phyloP scores from a whole-genome alignment of 2,329 filamentous ascomycete species.

The Alternaria conjuncta region DNA sequence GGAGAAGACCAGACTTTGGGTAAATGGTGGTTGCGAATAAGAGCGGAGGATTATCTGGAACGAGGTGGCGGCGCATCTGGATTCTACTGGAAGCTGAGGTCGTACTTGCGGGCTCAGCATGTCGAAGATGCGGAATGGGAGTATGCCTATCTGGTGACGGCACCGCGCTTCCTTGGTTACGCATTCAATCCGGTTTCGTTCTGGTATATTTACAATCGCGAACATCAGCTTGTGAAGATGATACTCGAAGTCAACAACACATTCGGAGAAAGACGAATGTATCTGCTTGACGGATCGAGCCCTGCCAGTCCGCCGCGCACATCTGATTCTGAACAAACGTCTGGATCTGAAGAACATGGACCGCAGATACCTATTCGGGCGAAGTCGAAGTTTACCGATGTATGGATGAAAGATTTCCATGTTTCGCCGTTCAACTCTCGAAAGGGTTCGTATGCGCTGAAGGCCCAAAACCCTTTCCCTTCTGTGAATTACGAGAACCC shows the following conservation, averaged over 20 bases:
- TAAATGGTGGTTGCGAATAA: constrained; percentile 64
- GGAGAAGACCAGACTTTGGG: constrained; percentile 38
- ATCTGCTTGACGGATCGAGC: constrained; percentile 59
- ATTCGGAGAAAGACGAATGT: constrained; percentile 73
- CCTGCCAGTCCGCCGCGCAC: constrained; percentile 37
- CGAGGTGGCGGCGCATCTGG: constrained; percentile 60
- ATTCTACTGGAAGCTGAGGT: constrained; percentile 68
- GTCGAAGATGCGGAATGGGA: constrained; percentile 67
- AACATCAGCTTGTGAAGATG: constrained; percentile 66
- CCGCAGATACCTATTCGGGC: not conserved
- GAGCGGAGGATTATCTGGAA: constrained; percentile 66
- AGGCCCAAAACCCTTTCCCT: constrained; percentile 54
- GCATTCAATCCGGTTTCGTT: constrained; percentile 79
- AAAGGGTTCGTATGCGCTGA: constrained; percentile 56
- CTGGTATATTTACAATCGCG: constrained; percentile 74
- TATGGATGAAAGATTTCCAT: constrained; percentile 75
- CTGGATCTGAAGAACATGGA: constrained; percentile 4
- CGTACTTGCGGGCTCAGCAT: constrained; percentile 65
- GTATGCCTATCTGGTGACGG: constrained; percentile 74
- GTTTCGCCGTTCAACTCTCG: constrained; percentile 75
- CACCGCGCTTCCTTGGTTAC: constrained; percentile 71
- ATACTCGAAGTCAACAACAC: constrained; percentile 79
- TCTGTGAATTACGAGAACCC: constrained; percentile 34
- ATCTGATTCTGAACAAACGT: constrained; percentile 12
- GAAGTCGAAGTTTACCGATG: constrained; percentile 53